A percentile compares a stretch with the other conserved stretches of the same genome.
Conservation (phyloP, 495 filamentous ascomycete species). For the Penicillium flavigenum region DNA sequence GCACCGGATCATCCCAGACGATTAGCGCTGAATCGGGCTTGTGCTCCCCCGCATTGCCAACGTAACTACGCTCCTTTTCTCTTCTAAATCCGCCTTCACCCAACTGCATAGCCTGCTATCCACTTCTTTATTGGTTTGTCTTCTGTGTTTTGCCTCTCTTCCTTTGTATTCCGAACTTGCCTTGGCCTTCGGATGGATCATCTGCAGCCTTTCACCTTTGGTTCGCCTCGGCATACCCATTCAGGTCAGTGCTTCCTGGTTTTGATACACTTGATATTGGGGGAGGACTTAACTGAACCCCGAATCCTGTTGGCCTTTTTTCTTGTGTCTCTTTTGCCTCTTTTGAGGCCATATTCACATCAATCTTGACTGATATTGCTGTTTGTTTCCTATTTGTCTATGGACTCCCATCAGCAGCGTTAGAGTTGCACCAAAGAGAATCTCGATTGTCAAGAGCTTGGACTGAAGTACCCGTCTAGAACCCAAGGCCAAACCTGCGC, state of each 20-base stretch:
- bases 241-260: constrained; percentile 29
- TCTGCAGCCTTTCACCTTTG: constrained; percentile 26
- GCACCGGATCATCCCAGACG: constrained; percentile 21
- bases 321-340: not conserved
- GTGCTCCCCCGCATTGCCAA: constrained; percentile 26
- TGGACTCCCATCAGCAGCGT: not conserved
- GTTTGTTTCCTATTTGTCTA: constrained; percentile 1
- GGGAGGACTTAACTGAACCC: not conserved
- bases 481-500: constrained; percentile 16
- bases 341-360: not conserved
- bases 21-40: constrained; percentile 26
- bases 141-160: constrained; percentile 10
- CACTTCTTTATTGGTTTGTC: constrained; percentile 21
- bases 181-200: constrained; percentile 33
- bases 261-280: not conserved
- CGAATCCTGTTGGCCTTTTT: not conserved
- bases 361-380: not conserved
- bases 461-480: constrained; percentile 20
- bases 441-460: constrained; percentile 1
- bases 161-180: constrained; percentile 3
- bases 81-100: constrained; percentile 24
- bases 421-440: not conserved
- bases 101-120: constrained; percentile 8
- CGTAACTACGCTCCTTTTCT: constrained; percentile 28
- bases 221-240: constrained; percentile 23